Percentiles rank a stretch among this genome's conserved stretches.
Evolutionary conservation across 495 filamentous ascomycete species (phyloP).

Genomic region (Thermochaetoides thermophila): DNA sequence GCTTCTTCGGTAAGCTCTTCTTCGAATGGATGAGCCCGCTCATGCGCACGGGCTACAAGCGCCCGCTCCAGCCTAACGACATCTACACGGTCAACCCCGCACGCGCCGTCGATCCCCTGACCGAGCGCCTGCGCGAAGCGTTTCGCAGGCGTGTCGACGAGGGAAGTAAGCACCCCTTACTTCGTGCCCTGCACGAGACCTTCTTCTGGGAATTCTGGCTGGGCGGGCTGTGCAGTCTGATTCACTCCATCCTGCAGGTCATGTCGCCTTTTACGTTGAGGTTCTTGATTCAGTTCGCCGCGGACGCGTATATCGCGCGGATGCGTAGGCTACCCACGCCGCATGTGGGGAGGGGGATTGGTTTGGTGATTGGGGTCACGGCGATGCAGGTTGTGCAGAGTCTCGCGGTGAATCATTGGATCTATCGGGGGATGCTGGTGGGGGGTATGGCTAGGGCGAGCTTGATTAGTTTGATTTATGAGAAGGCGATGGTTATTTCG

Average conservation of each 20-base stretch:
- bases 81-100: constrained; percentile 78
- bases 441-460: constrained; percentile 64
- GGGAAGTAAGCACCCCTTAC: constrained; percentile 58
- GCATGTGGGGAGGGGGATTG: constrained; percentile 50
- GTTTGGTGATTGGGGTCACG: constrained; percentile 61
- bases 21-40: constrained; percentile 58
- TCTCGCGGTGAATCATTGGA: constrained; percentile 62
- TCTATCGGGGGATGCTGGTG: constrained; percentile 67
- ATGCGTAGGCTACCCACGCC: constrained; percentile 38
- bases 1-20: constrained; percentile 43
- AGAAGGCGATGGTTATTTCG: constrained; percentile 72
- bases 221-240: constrained; percentile 63
- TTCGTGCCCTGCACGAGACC: constrained; percentile 74
- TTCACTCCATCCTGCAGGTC: constrained; percentile 53
- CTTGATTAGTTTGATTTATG: constrained; percentile 60
- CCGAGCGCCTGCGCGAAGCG: constrained; percentile 44
- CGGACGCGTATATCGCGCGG: constrained; percentile 53
- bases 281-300: constrained; percentile 67
- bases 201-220: constrained; percentile 76
- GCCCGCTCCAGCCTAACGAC: constrained; percentile 69
- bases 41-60: constrained; percentile 68
- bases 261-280: constrained; percentile 59
- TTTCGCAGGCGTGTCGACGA: constrained; percentile 50
- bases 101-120: constrained; percentile 52
- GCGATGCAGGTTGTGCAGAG: constrained; percentile 61